Evolutionary conservation across 768 basidiomycete species (phyloP).

Genomic region (Trametopsis cervina): DNA sequence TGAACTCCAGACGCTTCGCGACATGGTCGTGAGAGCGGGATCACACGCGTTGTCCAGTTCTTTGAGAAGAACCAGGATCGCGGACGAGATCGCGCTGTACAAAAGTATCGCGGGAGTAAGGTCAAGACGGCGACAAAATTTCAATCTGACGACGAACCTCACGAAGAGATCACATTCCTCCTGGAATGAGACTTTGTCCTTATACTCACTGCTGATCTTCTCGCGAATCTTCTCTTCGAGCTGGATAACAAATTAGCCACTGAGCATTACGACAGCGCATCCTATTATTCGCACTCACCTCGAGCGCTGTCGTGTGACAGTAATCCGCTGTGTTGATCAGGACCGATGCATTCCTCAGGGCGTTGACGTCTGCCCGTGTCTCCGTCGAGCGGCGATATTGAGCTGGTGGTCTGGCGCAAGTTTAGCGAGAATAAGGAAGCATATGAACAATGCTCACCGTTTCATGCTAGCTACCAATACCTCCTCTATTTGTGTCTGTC

Average conservation of each 20-base stretch:
- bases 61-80: slow-evolving; percentile 70
- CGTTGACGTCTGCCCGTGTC: slow-evolving; percentile 63
- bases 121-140: not conserved
- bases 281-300: slow-evolving; percentile 42
- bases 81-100: slow-evolving; percentile 72
- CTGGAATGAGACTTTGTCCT: slow-evolving; percentile 77
- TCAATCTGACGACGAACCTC: slow-evolving; percentile 38
- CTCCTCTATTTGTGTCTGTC: slow-evolving; percentile 81
- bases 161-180: slow-evolving; percentile 85
- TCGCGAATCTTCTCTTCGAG: slow-evolving; percentile 89
- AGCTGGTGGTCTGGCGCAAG: slow-evolving; percentile 30
- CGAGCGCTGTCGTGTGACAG: slow-evolving; percentile 84
- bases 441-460: slow-evolving; percentile 37
- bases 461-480: slow-evolving; percentile 72
- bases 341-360: slow-evolving; percentile 79
- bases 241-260: slow-evolving; percentile 33
- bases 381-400: slow-evolving; percentile 68
- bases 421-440: not conserved
- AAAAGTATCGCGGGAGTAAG: not conserved
- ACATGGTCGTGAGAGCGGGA: slow-evolving; percentile 66
- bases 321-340: slow-evolving; percentile 97
- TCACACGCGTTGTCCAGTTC: slow-evolving; percentile 88
- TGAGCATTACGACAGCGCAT: not conserved
- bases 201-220: slow-evolving; percentile 69
- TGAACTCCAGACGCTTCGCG: slow-evolving; percentile 71